These are phyloP conservation scores for Pelargonium cotyledonis DNA, from an alignment of 441 rosid species.

Conservation along the genomic window DNA sequence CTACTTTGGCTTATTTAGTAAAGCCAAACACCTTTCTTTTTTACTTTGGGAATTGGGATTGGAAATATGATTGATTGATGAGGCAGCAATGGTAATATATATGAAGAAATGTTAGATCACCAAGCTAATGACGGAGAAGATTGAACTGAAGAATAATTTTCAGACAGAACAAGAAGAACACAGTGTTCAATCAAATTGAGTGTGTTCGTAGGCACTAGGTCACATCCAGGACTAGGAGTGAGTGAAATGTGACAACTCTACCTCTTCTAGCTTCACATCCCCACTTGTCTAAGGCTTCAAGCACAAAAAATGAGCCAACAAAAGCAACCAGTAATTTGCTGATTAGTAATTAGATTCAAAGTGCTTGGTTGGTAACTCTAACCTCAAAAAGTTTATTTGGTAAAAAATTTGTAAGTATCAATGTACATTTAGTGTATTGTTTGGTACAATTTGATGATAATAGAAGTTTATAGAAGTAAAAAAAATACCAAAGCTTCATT, in stretches of 20 bases:
- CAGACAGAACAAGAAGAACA: neutral
- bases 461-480: too few species aligned
- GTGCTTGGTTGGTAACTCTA: too few species aligned
- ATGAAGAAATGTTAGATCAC: neutral
- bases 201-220: neutral
- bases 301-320: too few species aligned
- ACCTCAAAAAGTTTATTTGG: too few species aligned
- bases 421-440: too few species aligned
- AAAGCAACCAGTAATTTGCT: too few species aligned
- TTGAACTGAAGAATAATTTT: neutral
- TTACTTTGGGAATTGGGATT: neutral
- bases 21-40: neutral
- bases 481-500: too few species aligned
- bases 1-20: neutral
- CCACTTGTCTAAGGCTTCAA: too few species aligned
- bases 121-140: neutral
- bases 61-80: neutral
- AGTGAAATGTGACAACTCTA: neutral
- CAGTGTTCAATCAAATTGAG: neutral
- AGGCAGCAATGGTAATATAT: neutral
- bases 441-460: too few species aligned
- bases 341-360: too few species aligned
- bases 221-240: neutral
- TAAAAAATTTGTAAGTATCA: too few species aligned
- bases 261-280: too few species aligned